These are phyloP conservation scores for Candida boleticola DNA, from an alignment of 805 yeast species.

Conservation along the genomic window DNA sequence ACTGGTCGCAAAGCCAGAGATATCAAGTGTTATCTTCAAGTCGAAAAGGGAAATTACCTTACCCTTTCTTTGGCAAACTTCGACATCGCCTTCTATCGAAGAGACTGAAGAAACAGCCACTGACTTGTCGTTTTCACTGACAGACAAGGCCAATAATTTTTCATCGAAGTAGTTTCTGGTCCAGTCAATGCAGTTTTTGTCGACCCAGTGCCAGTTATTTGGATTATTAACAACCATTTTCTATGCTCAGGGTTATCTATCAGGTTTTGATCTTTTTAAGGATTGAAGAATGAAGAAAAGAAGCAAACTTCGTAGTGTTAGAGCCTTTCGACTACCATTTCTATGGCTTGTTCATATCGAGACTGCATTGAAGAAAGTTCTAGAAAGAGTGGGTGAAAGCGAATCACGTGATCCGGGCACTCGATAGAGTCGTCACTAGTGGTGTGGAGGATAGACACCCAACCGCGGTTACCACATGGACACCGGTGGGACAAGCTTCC, in stretches of 20 bases:
- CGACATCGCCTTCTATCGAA: conserved; percentile 90
- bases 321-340: too few species aligned
- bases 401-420: too few species aligned
- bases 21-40: conserved; percentile 61
- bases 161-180: conserved; percentile 70
- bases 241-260: neutral
- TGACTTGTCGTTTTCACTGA: conserved; percentile 26
- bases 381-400: too few species aligned
- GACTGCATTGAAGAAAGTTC: too few species aligned
- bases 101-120: conserved; percentile 46
- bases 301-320: too few species aligned
- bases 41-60: conserved; percentile 92
- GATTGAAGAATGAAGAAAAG: too few species aligned
- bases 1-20: conserved; percentile 42
- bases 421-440: too few species aligned
- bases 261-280: neutral
- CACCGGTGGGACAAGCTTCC: too few species aligned
- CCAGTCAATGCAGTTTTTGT: conserved; percentile 95
- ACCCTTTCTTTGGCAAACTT: conserved; percentile 95
- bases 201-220: conserved; percentile 99
- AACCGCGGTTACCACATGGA: too few species aligned
- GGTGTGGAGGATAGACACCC: too few species aligned
- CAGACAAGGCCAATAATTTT: conserved; percentile 52
- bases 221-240: conserved; percentile 94
- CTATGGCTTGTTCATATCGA: too few species aligned